Evolutionary conservation across 2,329 filamentous ascomycete species (phyloP).

Genomic region (Triangularia verruculosa): DNA sequence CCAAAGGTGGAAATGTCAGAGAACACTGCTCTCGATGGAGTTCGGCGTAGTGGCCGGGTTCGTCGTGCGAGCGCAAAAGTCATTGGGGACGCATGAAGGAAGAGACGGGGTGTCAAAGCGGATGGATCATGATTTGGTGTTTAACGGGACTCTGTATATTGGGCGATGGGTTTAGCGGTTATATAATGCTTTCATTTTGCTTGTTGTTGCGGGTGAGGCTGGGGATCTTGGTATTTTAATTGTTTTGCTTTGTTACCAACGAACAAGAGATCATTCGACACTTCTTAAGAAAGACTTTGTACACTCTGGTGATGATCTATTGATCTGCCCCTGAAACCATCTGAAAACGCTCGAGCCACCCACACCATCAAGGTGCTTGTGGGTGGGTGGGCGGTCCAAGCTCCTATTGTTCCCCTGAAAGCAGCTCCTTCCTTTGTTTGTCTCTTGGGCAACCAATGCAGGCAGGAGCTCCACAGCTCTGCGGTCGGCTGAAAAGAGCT

Average conservation of each 20-base stretch:
- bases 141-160: neutral
- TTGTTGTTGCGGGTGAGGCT: too few relatives aligned
- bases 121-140: neutral
- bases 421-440: neutral
- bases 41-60: constrained; percentile 26
- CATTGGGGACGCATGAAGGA: constrained; percentile 1
- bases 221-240: too few relatives aligned
- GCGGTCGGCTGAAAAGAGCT: neutral
- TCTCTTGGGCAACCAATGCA: neutral
- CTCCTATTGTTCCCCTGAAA: neutral
- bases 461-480: neutral
- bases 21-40: neutral
- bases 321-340: neutral
- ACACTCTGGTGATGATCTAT: neutral
- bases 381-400: neutral
- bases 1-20: neutral
- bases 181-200: neutral
- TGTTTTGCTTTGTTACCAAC: too few relatives aligned
- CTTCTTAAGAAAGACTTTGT: too few relatives aligned
- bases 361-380: neutral
- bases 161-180: neutral
- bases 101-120: neutral
- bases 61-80: constrained; percentile 25
- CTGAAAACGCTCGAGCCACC: neutral
- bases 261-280: too few relatives aligned